Conservation (phyloP, 257 asterid genomes). For the Petrea volubilis region DNA sequence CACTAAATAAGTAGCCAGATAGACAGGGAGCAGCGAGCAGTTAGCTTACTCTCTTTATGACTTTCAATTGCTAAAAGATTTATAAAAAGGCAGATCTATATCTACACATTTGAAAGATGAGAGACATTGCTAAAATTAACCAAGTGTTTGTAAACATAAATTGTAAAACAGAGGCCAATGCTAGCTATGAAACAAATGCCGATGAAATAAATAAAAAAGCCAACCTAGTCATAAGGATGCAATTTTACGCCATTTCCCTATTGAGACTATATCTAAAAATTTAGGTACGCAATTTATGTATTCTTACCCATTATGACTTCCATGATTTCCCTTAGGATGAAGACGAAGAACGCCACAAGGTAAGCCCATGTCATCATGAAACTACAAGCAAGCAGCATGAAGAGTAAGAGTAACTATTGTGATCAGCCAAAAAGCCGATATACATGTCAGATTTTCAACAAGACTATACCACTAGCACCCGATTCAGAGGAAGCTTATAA, state of each 20-base stretch:
- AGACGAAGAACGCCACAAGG: slow-evolving; percentile 99
- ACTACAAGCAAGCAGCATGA: slow-evolving; percentile 39
- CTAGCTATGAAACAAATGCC: background rate
- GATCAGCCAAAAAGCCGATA: slow-evolving; percentile 2
- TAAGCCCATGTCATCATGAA: slow-evolving; percentile 92
- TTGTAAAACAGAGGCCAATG: background rate
- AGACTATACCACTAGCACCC: slow-evolving; percentile 73
- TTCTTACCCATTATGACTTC: slow-evolving; percentile 86
- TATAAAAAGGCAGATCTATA: background rate
- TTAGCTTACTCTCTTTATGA: background rate
- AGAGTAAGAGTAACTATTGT: background rate
- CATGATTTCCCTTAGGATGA: slow-evolving; percentile 70
- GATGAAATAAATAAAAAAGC: background rate
- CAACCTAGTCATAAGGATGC: background rate
- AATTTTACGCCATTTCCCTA: background rate
- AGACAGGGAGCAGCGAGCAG: background rate
- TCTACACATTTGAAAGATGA: slow-evolving; percentile 1
- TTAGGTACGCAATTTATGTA: slow-evolving; percentile 5
- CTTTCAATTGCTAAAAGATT: background rate
- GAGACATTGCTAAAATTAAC: background rate
- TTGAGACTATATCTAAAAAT: background rate
- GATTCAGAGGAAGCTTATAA: slow-evolving; percentile 93
- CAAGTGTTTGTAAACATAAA: background rate
- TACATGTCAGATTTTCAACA: slow-evolving; percentile 1
- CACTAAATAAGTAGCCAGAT: background rate